These are phyloP conservation scores for Ophiostoma australiae DNA, from an alignment of 2,329 filamentous ascomycete species.

Conservation along the genomic window DNA sequence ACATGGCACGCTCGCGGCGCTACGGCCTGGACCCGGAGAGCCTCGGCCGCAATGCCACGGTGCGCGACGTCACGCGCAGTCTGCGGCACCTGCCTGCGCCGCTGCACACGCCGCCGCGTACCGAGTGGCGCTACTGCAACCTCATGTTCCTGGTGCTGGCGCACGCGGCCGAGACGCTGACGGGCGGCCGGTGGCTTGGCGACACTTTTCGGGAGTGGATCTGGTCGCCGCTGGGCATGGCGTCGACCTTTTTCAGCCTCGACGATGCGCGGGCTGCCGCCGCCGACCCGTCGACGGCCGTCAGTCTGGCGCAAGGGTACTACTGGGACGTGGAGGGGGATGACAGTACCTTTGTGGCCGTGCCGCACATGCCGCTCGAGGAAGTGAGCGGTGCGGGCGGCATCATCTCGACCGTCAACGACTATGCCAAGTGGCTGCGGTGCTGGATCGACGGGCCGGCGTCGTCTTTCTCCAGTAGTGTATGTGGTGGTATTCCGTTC, in stretches of 20 bases:
- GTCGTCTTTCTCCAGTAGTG: slow-evolving; percentile 11
- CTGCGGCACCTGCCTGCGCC: slow-evolving; percentile 42
- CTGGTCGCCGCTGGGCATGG: slow-evolving; percentile 45
- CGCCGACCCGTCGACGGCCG: slow-evolving; percentile 24
- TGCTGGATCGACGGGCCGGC: slow-evolving; percentile 40
- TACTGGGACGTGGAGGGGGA: slow-evolving; percentile 36
- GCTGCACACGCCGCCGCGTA: slow-evolving; percentile 37
- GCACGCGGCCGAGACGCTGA: slow-evolving; percentile 44
- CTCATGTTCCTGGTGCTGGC: slow-evolving; percentile 46
- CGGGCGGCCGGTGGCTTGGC: slow-evolving; percentile 35
- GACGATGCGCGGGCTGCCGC: slow-evolving; percentile 32
- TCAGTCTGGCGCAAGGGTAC: slow-evolving; percentile 41
- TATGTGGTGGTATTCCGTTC: slow-evolving; percentile 33
- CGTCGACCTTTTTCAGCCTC: slow-evolving; percentile 36
- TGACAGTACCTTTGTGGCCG: slow-evolving; percentile 29
- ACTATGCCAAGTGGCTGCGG: slow-evolving; percentile 50
- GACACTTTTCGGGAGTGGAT: slow-evolving; percentile 39
- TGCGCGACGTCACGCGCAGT: slow-evolving; percentile 38
- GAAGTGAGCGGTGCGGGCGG: slow-evolving; percentile 40
- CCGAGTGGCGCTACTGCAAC: slow-evolving; percentile 48
- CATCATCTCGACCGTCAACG: slow-evolving; percentile 44
- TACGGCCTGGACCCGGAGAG: slow-evolving; percentile 32
- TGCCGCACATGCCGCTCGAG: slow-evolving; percentile 31
- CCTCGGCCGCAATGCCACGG: slow-evolving; percentile 34
- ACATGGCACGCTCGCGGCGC: slow-evolving; percentile 33